phyloP scores from a whole-genome alignment of 2,329 filamentous ascomycete species.

The Dactylellina cionopaga region DNA sequence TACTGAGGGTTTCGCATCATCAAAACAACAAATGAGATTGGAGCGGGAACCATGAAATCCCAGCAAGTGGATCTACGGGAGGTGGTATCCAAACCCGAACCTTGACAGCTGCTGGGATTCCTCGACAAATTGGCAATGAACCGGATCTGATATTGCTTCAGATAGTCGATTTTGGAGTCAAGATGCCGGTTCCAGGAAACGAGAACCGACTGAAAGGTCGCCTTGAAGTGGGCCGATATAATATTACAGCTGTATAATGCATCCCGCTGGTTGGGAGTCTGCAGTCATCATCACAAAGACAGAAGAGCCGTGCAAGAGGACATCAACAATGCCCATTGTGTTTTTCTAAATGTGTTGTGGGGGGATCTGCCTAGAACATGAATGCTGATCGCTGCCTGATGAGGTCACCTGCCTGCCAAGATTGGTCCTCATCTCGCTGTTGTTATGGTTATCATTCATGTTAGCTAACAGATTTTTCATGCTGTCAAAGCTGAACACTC shows the following conservation, averaged over 20 bases:
- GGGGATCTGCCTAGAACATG: conserved; percentile 6
- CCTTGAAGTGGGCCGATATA: conserved; percentile 29
- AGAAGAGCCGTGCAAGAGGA: too few relatives aligned
- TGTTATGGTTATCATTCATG: too few relatives aligned
- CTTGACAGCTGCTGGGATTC: conserved; percentile 44
- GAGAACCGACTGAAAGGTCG: conserved; percentile 35
- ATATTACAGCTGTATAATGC: conserved; percentile 27
- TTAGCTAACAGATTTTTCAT: too few relatives aligned
- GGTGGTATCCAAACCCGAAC: conserved; percentile 35
- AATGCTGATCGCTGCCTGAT: conserved; percentile 25
- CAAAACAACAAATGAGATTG: conserved; percentile 30
- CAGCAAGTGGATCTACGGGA: conserved; percentile 45
- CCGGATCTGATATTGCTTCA: conserved; percentile 22
- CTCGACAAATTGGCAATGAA: conserved; percentile 17
- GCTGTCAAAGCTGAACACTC: too few relatives aligned
- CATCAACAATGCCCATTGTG: too few relatives aligned
- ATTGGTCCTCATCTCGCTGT: too few relatives aligned
- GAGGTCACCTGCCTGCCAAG: too few relatives aligned
- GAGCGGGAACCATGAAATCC: conserved; percentile 34
- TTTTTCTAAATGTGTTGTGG: conserved; percentile 30
- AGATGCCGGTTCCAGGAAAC: conserved; percentile 24
- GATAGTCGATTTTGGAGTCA: conserved; percentile 16
- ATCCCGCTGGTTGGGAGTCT: neutral
- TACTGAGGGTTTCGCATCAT: conserved; percentile 35
- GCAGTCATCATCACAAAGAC: too few relatives aligned